Evolutionary conservation across 2,329 filamentous ascomycete species (phyloP).

Genomic region (Ophiostoma tasmaniense): DNA sequence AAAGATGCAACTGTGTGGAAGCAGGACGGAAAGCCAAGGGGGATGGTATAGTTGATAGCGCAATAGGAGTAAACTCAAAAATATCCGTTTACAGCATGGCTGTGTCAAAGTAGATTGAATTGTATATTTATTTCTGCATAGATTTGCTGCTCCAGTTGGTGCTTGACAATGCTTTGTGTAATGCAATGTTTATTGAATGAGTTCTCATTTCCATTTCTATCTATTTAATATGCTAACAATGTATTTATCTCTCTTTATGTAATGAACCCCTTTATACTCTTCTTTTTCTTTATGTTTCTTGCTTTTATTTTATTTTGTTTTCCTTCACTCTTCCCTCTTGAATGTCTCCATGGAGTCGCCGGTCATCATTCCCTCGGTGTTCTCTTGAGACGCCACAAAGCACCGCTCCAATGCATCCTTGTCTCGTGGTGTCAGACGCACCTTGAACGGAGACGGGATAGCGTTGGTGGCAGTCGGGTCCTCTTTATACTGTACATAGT

Average conservation of each 20-base stretch:
- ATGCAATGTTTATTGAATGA: too few species aligned
- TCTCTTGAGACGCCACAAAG: not conserved
- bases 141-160: too few species aligned
- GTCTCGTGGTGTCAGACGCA: not conserved
- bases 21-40: conserved; percentile 24
- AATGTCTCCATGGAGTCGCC: not conserved
- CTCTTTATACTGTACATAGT: not conserved
- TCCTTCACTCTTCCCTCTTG: not conserved
- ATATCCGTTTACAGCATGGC: too few species aligned
- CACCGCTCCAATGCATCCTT: not conserved
- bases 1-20: conserved; percentile 48
- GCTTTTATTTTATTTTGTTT: not conserved
- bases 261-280: too few species aligned
- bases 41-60: not conserved
- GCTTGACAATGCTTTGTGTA: too few species aligned
- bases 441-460: not conserved
- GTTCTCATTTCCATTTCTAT: too few species aligned
- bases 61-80: too few species aligned
- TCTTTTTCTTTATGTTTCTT: not conserved
- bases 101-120: too few species aligned
- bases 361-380: not conserved
- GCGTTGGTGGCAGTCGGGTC: not conserved
- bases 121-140: too few species aligned
- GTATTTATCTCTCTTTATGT: not conserved
- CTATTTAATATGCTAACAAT: not conserved